Conservation (phyloP, 495 filamentous ascomycete species). For the Trichocladium antarcticum region DNA sequence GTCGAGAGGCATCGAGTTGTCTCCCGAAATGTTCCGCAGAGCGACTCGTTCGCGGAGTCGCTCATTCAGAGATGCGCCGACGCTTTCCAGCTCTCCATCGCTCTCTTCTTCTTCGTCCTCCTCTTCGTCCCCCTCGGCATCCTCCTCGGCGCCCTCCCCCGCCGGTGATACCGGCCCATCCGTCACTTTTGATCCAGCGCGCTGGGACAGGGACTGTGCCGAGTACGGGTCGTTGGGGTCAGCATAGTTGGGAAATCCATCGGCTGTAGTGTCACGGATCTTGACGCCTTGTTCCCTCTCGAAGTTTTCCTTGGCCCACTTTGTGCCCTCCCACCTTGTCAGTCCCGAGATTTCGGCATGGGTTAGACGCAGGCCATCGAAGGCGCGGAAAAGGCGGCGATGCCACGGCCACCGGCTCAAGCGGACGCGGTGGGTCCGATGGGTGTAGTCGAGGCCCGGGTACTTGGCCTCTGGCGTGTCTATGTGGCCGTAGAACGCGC, state of each 20-base stretch:
- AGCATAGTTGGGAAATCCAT: constrained; percentile 47
- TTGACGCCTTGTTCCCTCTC: constrained; percentile 63
- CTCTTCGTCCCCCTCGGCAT: constrained; percentile 39
- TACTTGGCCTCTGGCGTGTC: constrained; percentile 83
- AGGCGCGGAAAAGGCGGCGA: constrained; percentile 66
- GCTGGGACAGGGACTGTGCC: constrained; percentile 20
- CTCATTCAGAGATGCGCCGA: constrained; percentile 61
- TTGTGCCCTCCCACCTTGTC: constrained; percentile 90
- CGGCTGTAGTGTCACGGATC: constrained; percentile 70
- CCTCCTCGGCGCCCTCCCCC: constrained; percentile 36
- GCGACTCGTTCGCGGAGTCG: constrained; percentile 59
- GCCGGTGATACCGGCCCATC: constrained; percentile 16
- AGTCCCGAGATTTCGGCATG: constrained; percentile 61
- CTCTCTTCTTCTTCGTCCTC: constrained; percentile 50
- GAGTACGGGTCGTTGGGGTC: constrained; percentile 38
- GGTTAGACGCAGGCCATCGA: constrained; percentile 69
- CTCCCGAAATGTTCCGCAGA: constrained; percentile 48
- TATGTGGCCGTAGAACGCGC: constrained; percentile 73
- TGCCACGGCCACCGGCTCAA: constrained; percentile 75
- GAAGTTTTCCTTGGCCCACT: constrained; percentile 75
- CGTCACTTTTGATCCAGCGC: constrained; percentile 2
- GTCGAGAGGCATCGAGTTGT: constrained; percentile 52
- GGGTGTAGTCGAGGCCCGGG: constrained; percentile 78
- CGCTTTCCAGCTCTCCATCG: constrained; percentile 58
- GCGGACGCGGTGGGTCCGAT: constrained; percentile 69